Percentiles rank a stretch among this genome's conserved stretches.
These are phyloP conservation scores for Saccharomyces eubayanus DNA, from an alignment of 805 yeast species.

Conservation along the genomic window DNA sequence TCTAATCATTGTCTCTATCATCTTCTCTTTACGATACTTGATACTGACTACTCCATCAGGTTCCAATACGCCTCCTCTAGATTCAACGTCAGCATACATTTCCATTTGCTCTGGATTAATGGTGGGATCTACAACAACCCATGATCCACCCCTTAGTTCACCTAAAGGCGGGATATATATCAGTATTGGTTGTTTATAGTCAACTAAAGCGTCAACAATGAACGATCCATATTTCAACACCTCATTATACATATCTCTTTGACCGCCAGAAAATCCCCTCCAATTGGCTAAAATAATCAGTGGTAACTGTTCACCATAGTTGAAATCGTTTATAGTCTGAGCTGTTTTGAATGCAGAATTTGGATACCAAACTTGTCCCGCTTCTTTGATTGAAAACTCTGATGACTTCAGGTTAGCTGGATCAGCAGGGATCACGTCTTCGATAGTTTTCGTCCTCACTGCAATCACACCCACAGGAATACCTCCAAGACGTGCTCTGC, in stretches of 20 bases:
- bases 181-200: constrained; percentile 88
- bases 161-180: constrained; percentile 95
- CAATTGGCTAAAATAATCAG: constrained; percentile 93
- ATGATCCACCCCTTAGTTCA: constrained; percentile 96
- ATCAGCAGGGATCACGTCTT: constrained; percentile 86
- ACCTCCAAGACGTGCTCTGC: constrained; percentile 95
- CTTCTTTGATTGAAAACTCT: constrained; percentile 76
- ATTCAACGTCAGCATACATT: constrained; percentile 91
- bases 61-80: constrained; percentile 93
- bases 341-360: constrained; percentile 97
- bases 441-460: constrained; percentile 82
- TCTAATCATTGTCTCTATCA: constrained; percentile 78
- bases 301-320: constrained; percentile 92
- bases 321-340: constrained; percentile 92
- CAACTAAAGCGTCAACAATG: constrained; percentile 91
- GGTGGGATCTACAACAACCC: constrained; percentile 98
- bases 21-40: constrained; percentile 86
- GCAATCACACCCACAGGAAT: constrained; percentile 95
- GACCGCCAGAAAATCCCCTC: constrained; percentile 99
- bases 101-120: constrained; percentile 95
- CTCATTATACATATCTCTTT: constrained; percentile 96
- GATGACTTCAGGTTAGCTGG: constrained; percentile 94
- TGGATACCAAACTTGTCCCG: constrained; percentile 99
- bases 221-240: constrained; percentile 90
- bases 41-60: constrained; percentile 98